Evolutionary conservation across 2,329 filamentous ascomycete species (phyloP).

Genomic region (Aspergillus pseudonomiae): DNA sequence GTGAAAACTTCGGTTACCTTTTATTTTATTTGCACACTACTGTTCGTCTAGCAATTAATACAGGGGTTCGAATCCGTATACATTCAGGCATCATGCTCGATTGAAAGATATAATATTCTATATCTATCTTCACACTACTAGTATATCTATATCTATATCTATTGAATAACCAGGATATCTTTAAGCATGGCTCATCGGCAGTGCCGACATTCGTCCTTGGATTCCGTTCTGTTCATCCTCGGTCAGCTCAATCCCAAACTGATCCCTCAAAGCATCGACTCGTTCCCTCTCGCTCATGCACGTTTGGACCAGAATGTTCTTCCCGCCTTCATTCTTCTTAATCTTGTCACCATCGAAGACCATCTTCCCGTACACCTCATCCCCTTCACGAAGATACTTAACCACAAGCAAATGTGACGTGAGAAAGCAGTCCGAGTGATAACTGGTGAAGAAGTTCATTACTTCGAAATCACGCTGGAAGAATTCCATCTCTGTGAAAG

Average conservation of each 20-base stretch:
- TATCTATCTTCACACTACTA: too few relatives aligned
- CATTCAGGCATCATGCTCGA: too few relatives aligned
- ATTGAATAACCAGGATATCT: neutral
- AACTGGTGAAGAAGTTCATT: neutral
- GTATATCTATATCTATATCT: neutral
- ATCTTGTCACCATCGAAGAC: neutral
- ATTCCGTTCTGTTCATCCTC: neutral
- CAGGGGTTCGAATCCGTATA: too few relatives aligned
- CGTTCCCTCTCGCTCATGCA: neutral
- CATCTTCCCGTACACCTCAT: neutral
- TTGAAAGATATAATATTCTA: too few relatives aligned
- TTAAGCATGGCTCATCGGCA: neutral
- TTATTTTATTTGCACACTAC: too few relatives aligned
- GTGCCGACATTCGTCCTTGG: neutral
- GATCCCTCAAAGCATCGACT: neutral
- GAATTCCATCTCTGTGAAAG: neutral
- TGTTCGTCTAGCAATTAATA: too few relatives aligned
- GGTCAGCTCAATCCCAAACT: neutral
- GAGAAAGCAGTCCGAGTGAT: neutral
- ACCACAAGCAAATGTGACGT: neutral
- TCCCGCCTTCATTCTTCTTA: neutral
- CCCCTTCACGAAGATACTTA: neutral
- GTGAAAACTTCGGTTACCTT: too few relatives aligned
- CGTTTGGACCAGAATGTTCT: neutral
- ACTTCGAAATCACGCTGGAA: neutral